phyloP scores from a whole-genome alignment of 2,329 filamentous ascomycete genomes.

The Paraphaeosphaeria minitans region DNA sequence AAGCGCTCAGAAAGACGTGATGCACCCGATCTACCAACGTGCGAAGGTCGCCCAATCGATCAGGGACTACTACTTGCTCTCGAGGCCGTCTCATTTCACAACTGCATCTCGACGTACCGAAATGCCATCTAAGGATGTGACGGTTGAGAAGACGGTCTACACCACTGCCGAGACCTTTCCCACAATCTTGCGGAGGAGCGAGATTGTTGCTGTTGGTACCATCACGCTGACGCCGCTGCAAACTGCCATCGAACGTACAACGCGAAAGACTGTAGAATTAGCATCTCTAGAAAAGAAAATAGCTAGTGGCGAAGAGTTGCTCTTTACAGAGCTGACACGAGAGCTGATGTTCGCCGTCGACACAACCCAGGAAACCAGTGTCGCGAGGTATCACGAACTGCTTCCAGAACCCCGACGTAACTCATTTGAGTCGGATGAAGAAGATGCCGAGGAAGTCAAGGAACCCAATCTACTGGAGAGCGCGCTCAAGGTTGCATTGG shows the following conservation, averaged over 20 bases:
- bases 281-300: slow-evolving; percentile 75
- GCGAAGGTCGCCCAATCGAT: slow-evolving; percentile 82
- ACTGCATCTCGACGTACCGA: slow-evolving; percentile 74
- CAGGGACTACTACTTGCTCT: slow-evolving; percentile 83
- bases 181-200: slow-evolving; percentile 85
- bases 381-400: slow-evolving; percentile 77
- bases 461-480: slow-evolving; percentile 66
- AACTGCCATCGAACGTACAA: slow-evolving; percentile 87
- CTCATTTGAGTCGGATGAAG: slow-evolving; percentile 34
- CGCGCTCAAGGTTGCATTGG: slow-evolving; percentile 80
- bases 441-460: slow-evolving; percentile 51
- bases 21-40: slow-evolving; percentile 84
- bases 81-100: slow-evolving; percentile 78
- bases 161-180: slow-evolving; percentile 86
- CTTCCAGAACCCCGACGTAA: slow-evolving; percentile 59
- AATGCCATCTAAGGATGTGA: slow-evolving; percentile 70
- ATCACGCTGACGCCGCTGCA: slow-evolving; percentile 75
- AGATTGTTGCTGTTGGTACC: slow-evolving; percentile 73
- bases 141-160: slow-evolving; percentile 82
- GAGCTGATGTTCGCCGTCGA: slow-evolving; percentile 79
- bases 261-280: slow-evolving; percentile 89
- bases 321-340: slow-evolving; percentile 72
- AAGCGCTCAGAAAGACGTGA: slow-evolving; percentile 79
- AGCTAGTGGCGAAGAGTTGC: slow-evolving; percentile 72
- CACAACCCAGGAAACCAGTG: slow-evolving; percentile 72